These are phyloP conservation scores for Blastomyces parvus DNA, from an alignment of 2,329 filamentous ascomycete species.

Conservation along the genomic window DNA sequence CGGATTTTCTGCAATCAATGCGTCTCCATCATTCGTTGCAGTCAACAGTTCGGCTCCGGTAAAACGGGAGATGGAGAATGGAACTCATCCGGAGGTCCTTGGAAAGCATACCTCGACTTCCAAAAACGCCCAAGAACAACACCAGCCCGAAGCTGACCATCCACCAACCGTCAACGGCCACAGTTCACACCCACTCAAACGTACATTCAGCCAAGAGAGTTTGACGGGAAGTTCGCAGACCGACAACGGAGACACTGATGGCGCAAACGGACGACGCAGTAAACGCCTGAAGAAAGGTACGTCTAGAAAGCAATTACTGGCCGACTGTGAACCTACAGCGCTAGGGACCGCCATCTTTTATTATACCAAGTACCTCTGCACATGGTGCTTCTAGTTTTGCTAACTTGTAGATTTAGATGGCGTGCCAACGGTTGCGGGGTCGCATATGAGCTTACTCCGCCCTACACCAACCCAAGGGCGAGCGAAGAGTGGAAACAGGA, in stretches of 20 bases:
- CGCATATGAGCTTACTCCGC: constrained; percentile 90
- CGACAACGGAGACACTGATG: constrained; percentile 48
- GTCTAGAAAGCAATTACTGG: constrained; percentile 16
- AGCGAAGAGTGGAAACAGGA: constrained; percentile 48
- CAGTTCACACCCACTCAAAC: constrained; percentile 56
- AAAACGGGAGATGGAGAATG: constrained; percentile 46
- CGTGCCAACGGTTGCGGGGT: constrained; percentile 71
- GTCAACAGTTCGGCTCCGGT: constrained; percentile 33
- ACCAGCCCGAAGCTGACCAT: constrained; percentile 45
- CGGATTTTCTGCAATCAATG: constrained; percentile 53
- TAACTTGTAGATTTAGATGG: constrained; percentile 10
- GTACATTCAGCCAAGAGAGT: constrained; percentile 58
- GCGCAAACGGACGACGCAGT: constrained; percentile 64
- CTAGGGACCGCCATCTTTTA: constrained; percentile 24
- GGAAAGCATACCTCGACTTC: constrained; percentile 55
- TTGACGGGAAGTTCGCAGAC: constrained; percentile 33
- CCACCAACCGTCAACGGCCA: constrained; percentile 46
- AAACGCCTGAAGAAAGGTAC: constrained; percentile 85
- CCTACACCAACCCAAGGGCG: constrained; percentile 56
- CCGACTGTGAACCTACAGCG: neutral
- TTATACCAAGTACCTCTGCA: neutral
- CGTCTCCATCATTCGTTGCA: constrained; percentile 36
- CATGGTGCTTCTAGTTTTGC: neutral
- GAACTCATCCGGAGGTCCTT: constrained; percentile 52
- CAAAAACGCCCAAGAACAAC: constrained; percentile 57